These are phyloP conservation scores for Hortiboletus rubellus DNA, from an alignment of 1,284 basidiomycete species.

Conservation along the genomic window DNA sequence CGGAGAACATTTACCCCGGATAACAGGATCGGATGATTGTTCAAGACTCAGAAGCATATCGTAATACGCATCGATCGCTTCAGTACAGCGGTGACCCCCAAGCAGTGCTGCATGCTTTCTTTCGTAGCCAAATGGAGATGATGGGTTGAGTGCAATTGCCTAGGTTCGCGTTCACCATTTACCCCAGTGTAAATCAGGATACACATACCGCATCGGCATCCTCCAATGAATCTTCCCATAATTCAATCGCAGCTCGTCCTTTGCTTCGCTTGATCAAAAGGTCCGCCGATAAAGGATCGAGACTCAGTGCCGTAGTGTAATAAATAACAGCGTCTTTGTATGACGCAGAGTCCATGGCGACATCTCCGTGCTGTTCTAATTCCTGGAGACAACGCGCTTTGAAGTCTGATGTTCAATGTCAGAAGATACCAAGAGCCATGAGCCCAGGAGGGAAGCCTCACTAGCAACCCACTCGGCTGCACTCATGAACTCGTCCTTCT, in stretches of 20 bases:
- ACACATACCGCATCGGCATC: constrained; percentile 2
- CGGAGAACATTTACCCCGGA: not conserved
- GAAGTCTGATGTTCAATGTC: not conserved
- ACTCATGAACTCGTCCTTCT: not conserved
- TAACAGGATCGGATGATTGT: not conserved
- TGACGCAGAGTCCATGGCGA: not conserved
- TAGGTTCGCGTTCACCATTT: not conserved
- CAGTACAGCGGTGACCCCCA: not conserved
- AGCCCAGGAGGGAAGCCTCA: not conserved
- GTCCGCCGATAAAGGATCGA: not conserved
- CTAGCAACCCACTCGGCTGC: not conserved
- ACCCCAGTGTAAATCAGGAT: not conserved
- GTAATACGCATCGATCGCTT: not conserved
- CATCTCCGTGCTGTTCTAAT: not conserved
- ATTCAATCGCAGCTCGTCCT: not conserved
- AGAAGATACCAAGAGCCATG: not conserved
- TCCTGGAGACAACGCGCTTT: not conserved
- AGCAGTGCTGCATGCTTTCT: not conserved
- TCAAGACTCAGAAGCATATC: not conserved
- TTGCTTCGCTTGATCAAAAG: constrained; percentile 4
- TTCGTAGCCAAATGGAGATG: not conserved
- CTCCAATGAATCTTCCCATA: constrained; percentile 2
- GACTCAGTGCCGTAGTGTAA: not conserved
- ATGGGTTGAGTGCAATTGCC: not conserved
- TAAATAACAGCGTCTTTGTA: not conserved